Evolutionary conservation across 345 rosid species (phyloP).

Genomic region (Citrus hindsii): DNA sequence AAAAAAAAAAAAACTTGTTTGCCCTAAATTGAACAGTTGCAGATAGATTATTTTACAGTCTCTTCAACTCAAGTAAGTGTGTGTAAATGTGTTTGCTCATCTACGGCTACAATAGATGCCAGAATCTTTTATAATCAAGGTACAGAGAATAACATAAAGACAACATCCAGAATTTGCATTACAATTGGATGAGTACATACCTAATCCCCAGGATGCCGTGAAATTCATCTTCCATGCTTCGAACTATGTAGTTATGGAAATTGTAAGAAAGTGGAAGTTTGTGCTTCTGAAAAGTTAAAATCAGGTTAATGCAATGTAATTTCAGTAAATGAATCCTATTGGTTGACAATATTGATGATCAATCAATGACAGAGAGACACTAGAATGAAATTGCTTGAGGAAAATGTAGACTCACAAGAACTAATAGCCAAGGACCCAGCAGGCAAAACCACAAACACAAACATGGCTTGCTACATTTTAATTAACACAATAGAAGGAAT

Average conservation of each 20-base stretch:
- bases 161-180: neutral
- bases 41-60: neutral
- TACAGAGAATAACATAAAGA: neutral
- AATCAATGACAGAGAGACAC: too few species aligned
- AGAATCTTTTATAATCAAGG: neutral
- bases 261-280: conserved; percentile 75
- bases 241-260: conserved; percentile 89
- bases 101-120: neutral
- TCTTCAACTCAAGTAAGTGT: neutral
- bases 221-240: conserved; percentile 98
- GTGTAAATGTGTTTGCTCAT: neutral
- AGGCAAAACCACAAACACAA: too few species aligned
- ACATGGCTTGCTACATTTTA: too few species aligned
- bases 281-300: conserved; percentile 63
- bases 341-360: neutral
- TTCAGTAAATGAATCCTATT: neutral
- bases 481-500: too few species aligned
- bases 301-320: neutral
- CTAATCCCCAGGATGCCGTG: conserved; percentile 94
- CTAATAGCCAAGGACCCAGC: too few species aligned
- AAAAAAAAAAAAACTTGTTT: too few species aligned
- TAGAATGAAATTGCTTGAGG: too few species aligned
- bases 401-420: too few species aligned
- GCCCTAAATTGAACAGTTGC: neutral
- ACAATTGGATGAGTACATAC: conserved; percentile 28